Evolutionary conservation across 805 yeast genomes (phyloP), one percentile per base, ranked within the genome.

Genomic region (Candida arabinofermentans): DNA sequence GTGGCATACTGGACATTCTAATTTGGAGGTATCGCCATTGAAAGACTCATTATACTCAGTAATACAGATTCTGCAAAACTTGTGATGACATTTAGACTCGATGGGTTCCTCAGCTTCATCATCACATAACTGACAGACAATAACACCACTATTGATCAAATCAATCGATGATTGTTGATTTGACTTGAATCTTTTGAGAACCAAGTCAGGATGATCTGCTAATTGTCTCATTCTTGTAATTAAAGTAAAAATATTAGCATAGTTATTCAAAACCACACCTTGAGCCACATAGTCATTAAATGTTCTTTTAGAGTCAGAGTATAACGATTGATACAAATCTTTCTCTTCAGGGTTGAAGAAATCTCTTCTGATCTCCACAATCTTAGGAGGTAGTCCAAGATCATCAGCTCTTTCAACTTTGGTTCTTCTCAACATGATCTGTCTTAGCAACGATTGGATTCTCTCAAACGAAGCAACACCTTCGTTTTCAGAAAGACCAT

Each of bases 21-120:
- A 66, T 34, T 75, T 74, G 27, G 66, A 70, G 4, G 60, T 68
- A 8, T 62, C 65, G 4, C 93, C 95, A 32, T 75, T 75, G 55
- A 71, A 86, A 39, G 93, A 80, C 49, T 90, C 96, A 36, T 84
- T 78, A 57, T 93, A 93, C 62, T 95, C 99, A 43, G 75, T 79
- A 43, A 93, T 79, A 61, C 99, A 93, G 71, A 93, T 71, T 23
- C 99, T 76, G 60, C 99, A 93, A 59, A 93, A 93, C 47, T 77
- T 77, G 59, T 93, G 99, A 52, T 86, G 96, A 62, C 99, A 93
- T 58, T 84, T 86, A 2, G 96, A 84, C 61, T 86, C 90, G 36
- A 93, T 89, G 0, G 99, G 96, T 46, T 93, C 99, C 62, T 93
- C 98, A 0, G 98, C 97, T 63, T 90, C 97, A 58, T 93, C 99